Conservation (phyloP, 192 early-diverging fungal genomes). For the Radiomyces spectabilis region DNA sequence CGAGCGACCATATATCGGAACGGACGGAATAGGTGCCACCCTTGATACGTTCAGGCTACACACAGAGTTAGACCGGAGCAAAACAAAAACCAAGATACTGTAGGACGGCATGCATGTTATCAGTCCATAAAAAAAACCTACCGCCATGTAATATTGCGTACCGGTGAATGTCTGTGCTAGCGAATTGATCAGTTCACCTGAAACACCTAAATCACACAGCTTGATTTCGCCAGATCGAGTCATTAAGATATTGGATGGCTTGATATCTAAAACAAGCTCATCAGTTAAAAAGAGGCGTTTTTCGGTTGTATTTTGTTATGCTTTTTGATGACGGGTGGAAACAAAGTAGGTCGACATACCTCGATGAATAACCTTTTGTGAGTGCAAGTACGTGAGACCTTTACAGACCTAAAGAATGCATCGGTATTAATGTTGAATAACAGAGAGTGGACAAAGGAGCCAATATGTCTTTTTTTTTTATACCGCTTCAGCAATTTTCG, state of each 20-base stretch:
- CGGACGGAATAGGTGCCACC: constrained; percentile 81
- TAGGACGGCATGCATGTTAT: neutral
- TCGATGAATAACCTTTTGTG: constrained; percentile 86
- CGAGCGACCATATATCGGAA: constrained; percentile 96
- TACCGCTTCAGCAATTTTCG: constrained; percentile 79
- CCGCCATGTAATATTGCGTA: constrained; percentile 92
- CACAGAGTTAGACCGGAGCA: no score
- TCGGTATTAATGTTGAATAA: neutral
- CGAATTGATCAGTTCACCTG: constrained; percentile 80
- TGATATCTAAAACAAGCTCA: constrained; percentile 63
- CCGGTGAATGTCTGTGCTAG: constrained; percentile 93
- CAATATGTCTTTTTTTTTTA: constrained; percentile 2
- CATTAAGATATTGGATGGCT: constrained; percentile 95
- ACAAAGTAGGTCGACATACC: constrained; percentile 38
- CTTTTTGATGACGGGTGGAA: no score
- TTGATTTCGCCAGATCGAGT: constrained; percentile 88
- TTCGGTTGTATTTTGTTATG: neutral
- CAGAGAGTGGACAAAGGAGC: neutral
- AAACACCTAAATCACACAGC: constrained; percentile 95
- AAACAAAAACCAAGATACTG: neutral
- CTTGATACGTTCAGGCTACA: constrained; percentile 90
- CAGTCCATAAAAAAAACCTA: constrained; percentile 34
- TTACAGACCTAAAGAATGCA: constrained; percentile 48
- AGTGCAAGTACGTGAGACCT: constrained; percentile 84
- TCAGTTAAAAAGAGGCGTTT: neutral